Evolutionary conservation across 2,329 filamentous ascomycete genomes (phyloP), one percentile per base, ranked within the genome.

Genomic region (Colletotrichum filicis): DNA sequence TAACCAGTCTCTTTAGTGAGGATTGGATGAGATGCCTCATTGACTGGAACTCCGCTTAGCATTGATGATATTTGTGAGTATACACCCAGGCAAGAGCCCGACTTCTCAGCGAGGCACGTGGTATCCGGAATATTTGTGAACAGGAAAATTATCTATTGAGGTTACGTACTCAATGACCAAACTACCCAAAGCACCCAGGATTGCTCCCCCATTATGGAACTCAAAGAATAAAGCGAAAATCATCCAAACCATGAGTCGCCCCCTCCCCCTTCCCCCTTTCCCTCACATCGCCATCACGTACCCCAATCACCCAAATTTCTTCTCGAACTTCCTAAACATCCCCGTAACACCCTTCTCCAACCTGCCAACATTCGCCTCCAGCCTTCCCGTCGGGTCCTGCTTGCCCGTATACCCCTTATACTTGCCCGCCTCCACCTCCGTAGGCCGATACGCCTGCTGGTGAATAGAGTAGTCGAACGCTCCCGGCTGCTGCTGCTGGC

Each of bases 241-340:
- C 32, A 35, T 35, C 32, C 32, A 35, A 35, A n/a, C 3, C 3
- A 49, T 49, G 8, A 49, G 37, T 4, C 16, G 5, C n/a, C 28
- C 28, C 5, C 3, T 12, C n/a, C 16, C 26, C 5, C 14, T 5
- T 8, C 9, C 16, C 58, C 1, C 7, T 19, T 19, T 3, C 19
- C 24, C 58, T 3, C 16, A 24, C 7, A 32, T n/a, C 35, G 24
- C 0, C n/a, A 32, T n/a, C 28, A 35, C 32, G 9, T 35, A 35
- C 16, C 19, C 19, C 4, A 24, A 12, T 80, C 77, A 91, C 0
- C 87, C 87, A 82, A 92, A 92, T 79, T 91, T 93, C 90, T 94
- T 94, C 84, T 95, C 93, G 81, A 95, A 88, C 83, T 92, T 94
- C 87, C 92, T 94, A 76, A 95, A 82, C 85, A 95, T 92, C 7